Evolutionary conservation across 495 filamentous ascomycete species (phyloP).

Genomic region (Tricharina praecox): DNA sequence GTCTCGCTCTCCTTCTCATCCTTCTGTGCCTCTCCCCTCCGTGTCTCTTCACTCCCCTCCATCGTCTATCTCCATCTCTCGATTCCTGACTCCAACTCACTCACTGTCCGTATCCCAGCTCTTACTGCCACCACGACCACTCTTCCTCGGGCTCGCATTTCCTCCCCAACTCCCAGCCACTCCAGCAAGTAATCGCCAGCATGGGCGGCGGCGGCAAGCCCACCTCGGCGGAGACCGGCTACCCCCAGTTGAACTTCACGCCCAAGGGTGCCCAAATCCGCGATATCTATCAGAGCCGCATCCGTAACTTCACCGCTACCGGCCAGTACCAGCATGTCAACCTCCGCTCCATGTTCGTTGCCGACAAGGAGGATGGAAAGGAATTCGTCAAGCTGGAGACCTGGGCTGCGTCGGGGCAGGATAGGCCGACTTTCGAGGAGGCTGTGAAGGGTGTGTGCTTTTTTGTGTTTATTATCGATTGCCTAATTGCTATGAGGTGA

Average conservation of each 20-base stretch:
- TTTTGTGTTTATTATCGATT: background rate
- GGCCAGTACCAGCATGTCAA: constrained; percentile 73
- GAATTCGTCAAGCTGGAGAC: constrained; percentile 69
- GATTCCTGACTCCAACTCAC: too few relatives aligned
- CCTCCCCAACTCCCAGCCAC: too few relatives aligned
- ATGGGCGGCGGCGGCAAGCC: background rate
- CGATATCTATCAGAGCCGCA: constrained; percentile 70
- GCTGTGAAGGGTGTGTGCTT: constrained; percentile 43
- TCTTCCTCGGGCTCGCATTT: too few relatives aligned
- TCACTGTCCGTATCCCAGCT: too few relatives aligned
- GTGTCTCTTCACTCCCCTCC: too few relatives aligned
- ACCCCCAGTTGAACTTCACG: constrained; percentile 41
- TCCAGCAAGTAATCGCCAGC: too few relatives aligned
- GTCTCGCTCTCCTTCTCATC: too few relatives aligned
- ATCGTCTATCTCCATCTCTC: too few relatives aligned
- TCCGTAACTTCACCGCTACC: constrained; percentile 56
- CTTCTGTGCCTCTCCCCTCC: too few relatives aligned
- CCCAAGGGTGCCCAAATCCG: constrained; percentile 73
- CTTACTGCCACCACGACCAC: too few relatives aligned
- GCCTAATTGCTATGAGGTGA: too few relatives aligned
- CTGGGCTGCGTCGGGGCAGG: constrained; percentile 63
- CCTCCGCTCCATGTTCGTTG: constrained; percentile 37
- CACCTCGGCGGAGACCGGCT: constrained; percentile 12
- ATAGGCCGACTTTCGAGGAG: constrained; percentile 76
- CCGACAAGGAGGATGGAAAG: constrained; percentile 55